Conservation (phyloP, 768 basidiomycete genomes). For the Leccinellum rugosiceps region DNA sequence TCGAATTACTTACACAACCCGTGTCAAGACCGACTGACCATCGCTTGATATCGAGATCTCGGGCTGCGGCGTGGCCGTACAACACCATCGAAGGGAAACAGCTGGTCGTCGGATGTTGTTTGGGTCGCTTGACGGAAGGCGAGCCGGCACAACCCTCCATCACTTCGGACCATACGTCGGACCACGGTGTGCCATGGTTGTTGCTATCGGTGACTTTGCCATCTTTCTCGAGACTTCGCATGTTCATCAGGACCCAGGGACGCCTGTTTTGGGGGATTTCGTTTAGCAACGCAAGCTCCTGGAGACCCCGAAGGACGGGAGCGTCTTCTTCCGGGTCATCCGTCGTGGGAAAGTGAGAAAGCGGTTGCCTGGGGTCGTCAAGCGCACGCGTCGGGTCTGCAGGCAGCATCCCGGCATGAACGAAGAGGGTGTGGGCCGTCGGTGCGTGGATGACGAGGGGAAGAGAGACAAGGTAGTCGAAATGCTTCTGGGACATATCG, state of each 20-base stretch:
- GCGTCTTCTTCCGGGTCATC: constrained; percentile 21
- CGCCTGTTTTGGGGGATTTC: constrained; percentile 73
- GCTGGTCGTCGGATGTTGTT: constrained; percentile 3
- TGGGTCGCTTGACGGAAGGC: not conserved
- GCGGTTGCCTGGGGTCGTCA: constrained; percentile 60
- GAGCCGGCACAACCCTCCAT: constrained; percentile 60
- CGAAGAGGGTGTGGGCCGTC: constrained; percentile 69
- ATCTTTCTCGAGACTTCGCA: constrained; percentile 37
- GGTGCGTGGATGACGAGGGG: constrained; percentile 77
- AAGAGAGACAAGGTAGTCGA: constrained; percentile 68
- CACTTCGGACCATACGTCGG: constrained; percentile 67
- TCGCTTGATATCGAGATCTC: constrained; percentile 77
- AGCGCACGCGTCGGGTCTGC: constrained; percentile 56
- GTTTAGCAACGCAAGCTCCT: constrained; percentile 65
- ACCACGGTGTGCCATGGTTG: constrained; percentile 65
- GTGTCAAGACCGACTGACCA: constrained; percentile 87
- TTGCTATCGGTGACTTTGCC: constrained; percentile 29
- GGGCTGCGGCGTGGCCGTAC: constrained; percentile 81
- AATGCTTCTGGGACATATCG: constrained; percentile 58
- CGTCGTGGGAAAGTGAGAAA: constrained; percentile 55
- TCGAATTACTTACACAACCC: constrained; percentile 62
- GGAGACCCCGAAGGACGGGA: constrained; percentile 45
- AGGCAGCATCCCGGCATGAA: constrained; percentile 81
- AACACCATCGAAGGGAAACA: constrained; percentile 77
- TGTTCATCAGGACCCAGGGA: constrained; percentile 63